phyloP scores from a whole-genome alignment of 2,329 filamentous ascomycete genomes.

The Penicillium italicum region DNA sequence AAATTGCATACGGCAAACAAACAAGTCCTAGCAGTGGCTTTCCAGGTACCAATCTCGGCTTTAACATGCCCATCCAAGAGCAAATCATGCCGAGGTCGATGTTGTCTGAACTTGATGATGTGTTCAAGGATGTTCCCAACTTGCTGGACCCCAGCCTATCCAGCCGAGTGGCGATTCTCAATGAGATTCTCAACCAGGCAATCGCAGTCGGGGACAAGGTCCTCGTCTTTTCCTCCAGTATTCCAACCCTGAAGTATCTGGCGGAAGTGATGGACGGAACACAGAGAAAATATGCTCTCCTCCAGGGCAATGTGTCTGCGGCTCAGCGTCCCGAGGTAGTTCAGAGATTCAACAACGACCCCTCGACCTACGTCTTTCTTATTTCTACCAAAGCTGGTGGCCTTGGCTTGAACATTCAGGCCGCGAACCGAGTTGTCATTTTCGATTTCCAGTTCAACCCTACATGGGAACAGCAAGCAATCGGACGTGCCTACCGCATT shows the following conservation, averaged over 20 bases:
- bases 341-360: conserved; percentile 63
- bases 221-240: conserved; percentile 73
- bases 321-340: conserved; percentile 58
- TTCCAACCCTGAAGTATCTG: conserved; percentile 67
- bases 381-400: conserved; percentile 83
- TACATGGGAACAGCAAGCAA: conserved; percentile 76
- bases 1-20: neutral
- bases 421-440: conserved; percentile 81
- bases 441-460: conserved; percentile 83
- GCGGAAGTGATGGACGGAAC: conserved; percentile 53
- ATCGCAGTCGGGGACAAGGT: conserved; percentile 65
- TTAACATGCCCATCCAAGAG: conserved; percentile 5
- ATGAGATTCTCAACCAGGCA: conserved; percentile 65
- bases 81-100: neutral
- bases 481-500: conserved; percentile 80
- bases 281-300: conserved; percentile 50
- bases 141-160: conserved; percentile 54
- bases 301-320: conserved; percentile 65
- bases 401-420: conserved; percentile 75
- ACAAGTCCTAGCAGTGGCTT: neutral
- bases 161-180: conserved; percentile 65
- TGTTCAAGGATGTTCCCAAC: conserved; percentile 33
- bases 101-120: conserved; percentile 31
- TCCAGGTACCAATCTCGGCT: too few species aligned
- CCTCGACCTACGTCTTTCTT: conserved; percentile 60